Base-by-base conservation (phyloP, 257 asterid genomes). In the Ilex aquifolium region DNA sequence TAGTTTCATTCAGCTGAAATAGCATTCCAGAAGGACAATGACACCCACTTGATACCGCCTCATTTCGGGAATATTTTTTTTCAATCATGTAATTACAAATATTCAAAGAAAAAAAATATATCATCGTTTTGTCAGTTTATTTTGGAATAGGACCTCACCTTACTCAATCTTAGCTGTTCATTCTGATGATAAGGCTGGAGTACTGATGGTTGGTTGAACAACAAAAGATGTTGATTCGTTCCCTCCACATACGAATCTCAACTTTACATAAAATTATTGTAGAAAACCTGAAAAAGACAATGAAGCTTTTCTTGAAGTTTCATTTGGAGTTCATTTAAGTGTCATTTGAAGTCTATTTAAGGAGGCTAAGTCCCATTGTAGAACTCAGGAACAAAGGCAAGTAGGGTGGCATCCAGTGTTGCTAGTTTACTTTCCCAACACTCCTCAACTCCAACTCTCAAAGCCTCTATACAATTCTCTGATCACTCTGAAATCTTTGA, bases 331-430 rank as follows among this genome's bases (percentile, higher is more conserved):
- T 76, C 79, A 76, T 72, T 68, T 71, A 2, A 50, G 46, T 64
- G 39, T 64, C 69, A 77, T 77, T 69, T 73, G 64, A 66, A 60
- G 32, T 14, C 84, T 75, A 79, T 79, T 7, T 66, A 79, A 79
- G 63, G 58, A 60, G 9, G 54, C 16, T 15, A 66, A 59, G 10
- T 10, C 67, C 62, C 72, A 75, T 63, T 50, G 54, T 32, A 66
- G 54, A 44, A 44, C 56, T 56, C 79, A 75, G 61, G 79, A 72
- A 40, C 50, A 12, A 55, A 75, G 60, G 31, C 63, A 65, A 56
- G 30, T n/a, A 68, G 44, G 52, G 50, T 72, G 55, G 55, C 67
- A 52, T 16, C 68, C 32, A 40, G 60, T 50, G 30, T 69, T 65
- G 59, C 71, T 51, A 52, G 15, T 63, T 50, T 54, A 39, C 68